phyloP scores from a whole-genome alignment of 495 filamentous ascomycete genomes.

The Aspergillus kassunensis region DNA sequence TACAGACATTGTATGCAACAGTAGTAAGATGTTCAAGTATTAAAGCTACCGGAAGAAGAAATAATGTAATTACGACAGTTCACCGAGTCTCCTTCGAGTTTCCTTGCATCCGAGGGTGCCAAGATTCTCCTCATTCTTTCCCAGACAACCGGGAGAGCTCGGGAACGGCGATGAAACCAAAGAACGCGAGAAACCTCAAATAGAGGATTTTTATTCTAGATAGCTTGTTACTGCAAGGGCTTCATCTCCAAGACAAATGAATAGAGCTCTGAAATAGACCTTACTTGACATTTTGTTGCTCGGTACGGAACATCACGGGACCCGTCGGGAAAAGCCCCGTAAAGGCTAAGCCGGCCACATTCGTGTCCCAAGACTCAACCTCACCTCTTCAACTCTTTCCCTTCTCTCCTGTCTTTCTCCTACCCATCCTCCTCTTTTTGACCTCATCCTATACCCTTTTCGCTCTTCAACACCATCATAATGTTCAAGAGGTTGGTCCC shows the following conservation, averaged over 20 bases:
- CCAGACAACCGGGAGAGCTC: conserved; percentile 13
- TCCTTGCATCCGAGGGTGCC: conserved; percentile 36
- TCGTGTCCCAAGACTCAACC: conserved; percentile 39
- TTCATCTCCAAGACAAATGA: too few relatives aligned
- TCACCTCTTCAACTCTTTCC: conserved; percentile 35
- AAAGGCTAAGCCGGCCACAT: conserved; percentile 40
- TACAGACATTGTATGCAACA: too few relatives aligned
- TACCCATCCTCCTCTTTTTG: conserved; percentile 30
- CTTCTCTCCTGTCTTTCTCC: conserved; percentile 38
- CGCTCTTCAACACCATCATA: conserved; percentile 56
- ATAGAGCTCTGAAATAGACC: too few relatives aligned
- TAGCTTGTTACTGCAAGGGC: too few relatives aligned
- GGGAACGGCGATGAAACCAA: background rate
- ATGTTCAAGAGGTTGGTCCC: conserved; percentile 94
- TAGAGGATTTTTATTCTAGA: too few relatives aligned
- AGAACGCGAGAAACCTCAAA: background rate
- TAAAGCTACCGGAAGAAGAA: background rate
- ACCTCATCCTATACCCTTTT: conserved; percentile 34
- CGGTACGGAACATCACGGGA: conserved; percentile 51
- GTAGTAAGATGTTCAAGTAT: background rate
- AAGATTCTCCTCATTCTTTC: conserved; percentile 36
- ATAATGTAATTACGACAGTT: background rate
- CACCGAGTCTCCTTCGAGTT: background rate
- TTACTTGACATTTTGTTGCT: conserved; percentile 8
- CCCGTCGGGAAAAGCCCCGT: conserved; percentile 48